phyloP scores from a whole-genome alignment of 2,329 filamentous ascomycete genomes.

The Fonsecaea pugnacius region DNA sequence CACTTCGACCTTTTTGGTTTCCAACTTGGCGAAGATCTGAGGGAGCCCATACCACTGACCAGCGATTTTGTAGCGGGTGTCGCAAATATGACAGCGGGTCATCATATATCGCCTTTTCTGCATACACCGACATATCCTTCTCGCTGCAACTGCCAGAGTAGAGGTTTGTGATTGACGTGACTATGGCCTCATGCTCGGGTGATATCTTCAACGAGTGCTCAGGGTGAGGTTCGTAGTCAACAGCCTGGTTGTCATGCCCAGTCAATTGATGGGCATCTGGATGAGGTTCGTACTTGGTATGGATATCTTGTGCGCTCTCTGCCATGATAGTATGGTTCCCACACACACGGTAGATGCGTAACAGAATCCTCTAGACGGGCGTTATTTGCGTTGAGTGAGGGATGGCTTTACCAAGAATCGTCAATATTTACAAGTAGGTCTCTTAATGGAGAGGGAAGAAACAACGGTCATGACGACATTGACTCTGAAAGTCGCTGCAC shows the following conservation, averaged over 20 bases:
- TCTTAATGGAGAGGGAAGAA: background rate
- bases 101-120: slow-evolving; percentile 52
- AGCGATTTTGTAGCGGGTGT: slow-evolving; percentile 57
- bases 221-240: slow-evolving; percentile 52
- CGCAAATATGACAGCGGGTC: slow-evolving; percentile 57
- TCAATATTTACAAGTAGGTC: background rate
- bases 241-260: slow-evolving; percentile 40
- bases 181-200: slow-evolving; percentile 46
- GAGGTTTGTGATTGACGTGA: slow-evolving; percentile 50
- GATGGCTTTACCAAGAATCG: background rate
- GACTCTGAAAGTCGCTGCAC: background rate
- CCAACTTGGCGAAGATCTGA: slow-evolving; percentile 41
- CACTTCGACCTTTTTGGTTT: slow-evolving; percentile 50
- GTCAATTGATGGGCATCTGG: slow-evolving; percentile 36
- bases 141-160: slow-evolving; percentile 55
- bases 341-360: background rate
- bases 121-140: slow-evolving; percentile 56
- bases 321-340: background rate
- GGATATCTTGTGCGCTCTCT: slow-evolving; percentile 26
- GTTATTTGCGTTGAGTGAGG: background rate
- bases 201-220: slow-evolving; percentile 43
- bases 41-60: slow-evolving; percentile 38
- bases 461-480: background rate
- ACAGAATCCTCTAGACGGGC: background rate
- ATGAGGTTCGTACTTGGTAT: slow-evolving; percentile 36